Conservation (phyloP, 2,329 filamentous ascomycete species). For the Aspergillus ochraceoroseus region DNA sequence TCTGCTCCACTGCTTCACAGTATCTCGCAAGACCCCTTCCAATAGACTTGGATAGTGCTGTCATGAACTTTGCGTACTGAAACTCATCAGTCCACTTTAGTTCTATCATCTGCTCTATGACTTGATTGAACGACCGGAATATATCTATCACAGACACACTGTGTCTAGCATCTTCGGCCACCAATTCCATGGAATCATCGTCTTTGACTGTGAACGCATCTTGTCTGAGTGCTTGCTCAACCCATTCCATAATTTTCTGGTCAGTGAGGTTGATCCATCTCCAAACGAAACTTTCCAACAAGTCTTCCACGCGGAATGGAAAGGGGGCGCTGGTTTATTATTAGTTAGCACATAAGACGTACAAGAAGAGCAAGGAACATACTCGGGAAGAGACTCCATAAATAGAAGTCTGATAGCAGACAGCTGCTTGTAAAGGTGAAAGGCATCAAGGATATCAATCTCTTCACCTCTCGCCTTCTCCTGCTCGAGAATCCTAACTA, state of each 20-base stretch:
- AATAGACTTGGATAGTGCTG: constrained; percentile 77
- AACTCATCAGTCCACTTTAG: constrained; percentile 91
- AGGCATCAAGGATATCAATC: constrained; percentile 84
- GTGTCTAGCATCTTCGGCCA: constrained; percentile 77
- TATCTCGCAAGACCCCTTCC: constrained; percentile 78
- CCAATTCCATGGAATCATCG: constrained; percentile 57
- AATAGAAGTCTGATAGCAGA: constrained; percentile 81
- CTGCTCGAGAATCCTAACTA: constrained; percentile 71
- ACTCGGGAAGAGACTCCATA: constrained; percentile 63
- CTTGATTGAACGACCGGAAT: constrained; percentile 89
- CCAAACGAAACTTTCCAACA: constrained; percentile 91
- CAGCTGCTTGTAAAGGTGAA: constrained; percentile 85
- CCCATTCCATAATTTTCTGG: constrained; percentile 70
- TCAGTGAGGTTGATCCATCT: constrained; percentile 85
- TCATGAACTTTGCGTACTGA: constrained; percentile 97
- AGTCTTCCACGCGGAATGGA: constrained; percentile 77
- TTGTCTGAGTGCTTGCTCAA: constrained; percentile 85
- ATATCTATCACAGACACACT: constrained; percentile 91
- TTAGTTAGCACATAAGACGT: constrained; percentile 14
- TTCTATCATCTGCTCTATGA: constrained; percentile 76
- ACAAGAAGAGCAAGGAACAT: constrained; percentile 20
- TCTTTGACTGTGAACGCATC: constrained; percentile 76
- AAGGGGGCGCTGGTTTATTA: constrained; percentile 55
- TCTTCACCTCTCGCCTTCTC: constrained; percentile 66
- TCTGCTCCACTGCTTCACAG: constrained; percentile 82